Percentiles rank a stretch among this genome's conserved stretches.
These are phyloP conservation scores for Tilletia indica DNA, from an alignment of 1,284 basidiomycete species.

Conservation along the genomic window DNA sequence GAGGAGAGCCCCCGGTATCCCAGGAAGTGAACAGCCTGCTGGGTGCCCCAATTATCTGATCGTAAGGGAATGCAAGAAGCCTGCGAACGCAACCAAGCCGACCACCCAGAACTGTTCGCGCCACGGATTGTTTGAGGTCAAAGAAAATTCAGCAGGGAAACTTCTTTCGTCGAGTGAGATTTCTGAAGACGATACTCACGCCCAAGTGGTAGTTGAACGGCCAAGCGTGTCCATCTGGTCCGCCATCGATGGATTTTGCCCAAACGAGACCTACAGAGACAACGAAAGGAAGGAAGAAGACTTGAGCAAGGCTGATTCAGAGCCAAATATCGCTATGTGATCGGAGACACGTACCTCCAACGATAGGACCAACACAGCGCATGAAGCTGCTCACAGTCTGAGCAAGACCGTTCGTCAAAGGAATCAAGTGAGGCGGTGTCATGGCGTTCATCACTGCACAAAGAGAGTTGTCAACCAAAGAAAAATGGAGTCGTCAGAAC, in stretches of 20 bases:
- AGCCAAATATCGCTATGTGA: not conserved
- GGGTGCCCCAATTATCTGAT: constrained; percentile 10
- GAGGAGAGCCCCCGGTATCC: not conserved
- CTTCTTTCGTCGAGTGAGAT: not conserved
- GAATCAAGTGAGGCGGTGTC: constrained; percentile 57
- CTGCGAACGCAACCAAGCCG: constrained; percentile 39
- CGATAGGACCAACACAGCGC: constrained; percentile 56
- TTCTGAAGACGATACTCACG: not conserved
- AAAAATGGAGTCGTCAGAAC: too few species aligned
- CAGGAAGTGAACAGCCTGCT: not conserved
- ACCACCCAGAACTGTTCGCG: constrained; percentile 43
- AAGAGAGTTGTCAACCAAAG: not conserved
- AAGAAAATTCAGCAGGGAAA: not conserved
- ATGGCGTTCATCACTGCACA: constrained; percentile 55
- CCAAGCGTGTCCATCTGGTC: constrained; percentile 32
- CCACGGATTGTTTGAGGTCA: not conserved
- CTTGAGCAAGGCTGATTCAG: not conserved
- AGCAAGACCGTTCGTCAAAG: constrained; percentile 58
- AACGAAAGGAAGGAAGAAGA: constrained; percentile 18
- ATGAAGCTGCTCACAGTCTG: constrained; percentile 57
- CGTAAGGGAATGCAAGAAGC: constrained; percentile 33
- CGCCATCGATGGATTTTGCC: constrained; percentile 47
- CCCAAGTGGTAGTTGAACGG: constrained; percentile 52
- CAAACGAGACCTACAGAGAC: constrained; percentile 43
- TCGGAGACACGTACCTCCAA: constrained; percentile 26